Percentiles rank a stretch among this genome's conserved stretches.
phyloP scores from a whole-genome alignment of 306 rosid genomes.

The Rosa chinensis region DNA sequence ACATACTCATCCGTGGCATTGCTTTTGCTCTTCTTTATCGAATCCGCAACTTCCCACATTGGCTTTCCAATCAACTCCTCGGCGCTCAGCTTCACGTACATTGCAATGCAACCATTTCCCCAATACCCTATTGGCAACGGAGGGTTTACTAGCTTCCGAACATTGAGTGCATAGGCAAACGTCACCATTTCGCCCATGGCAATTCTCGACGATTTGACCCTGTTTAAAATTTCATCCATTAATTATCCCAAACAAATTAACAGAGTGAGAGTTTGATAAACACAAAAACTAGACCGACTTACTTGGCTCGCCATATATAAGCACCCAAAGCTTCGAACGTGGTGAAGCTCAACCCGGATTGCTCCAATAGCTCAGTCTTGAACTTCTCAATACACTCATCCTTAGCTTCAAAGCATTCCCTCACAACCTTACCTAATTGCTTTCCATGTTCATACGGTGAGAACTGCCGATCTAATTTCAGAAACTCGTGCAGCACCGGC shows the following conservation, averaged over 20 bases:
- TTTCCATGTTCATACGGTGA: conserved; percentile 44
- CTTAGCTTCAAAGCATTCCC: conserved; percentile 53
- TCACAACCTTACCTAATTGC: conserved; percentile 35
- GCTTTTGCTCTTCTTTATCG: conserved; percentile 70
- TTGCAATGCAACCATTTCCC: conserved; percentile 88
- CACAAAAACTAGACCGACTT: conserved; percentile 6
- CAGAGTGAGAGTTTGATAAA: neutral
- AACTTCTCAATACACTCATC: conserved; percentile 56
- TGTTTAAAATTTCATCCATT: conserved; percentile 7
- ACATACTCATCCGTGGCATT: conserved; percentile 66
- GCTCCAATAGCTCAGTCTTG: conserved; percentile 42
- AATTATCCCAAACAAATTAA: neutral
- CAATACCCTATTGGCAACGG: conserved; percentile 63
- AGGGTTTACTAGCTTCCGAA: conserved; percentile 56
- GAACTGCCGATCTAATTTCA: conserved; percentile 46
- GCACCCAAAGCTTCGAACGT: conserved; percentile 87
- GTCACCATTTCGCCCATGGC: conserved; percentile 52
- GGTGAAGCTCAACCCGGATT: conserved; percentile 61
- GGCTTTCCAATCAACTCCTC: conserved; percentile 52
- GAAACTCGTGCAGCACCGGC: conserved; percentile 39
- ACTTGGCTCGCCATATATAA: conserved; percentile 91
- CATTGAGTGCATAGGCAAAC: conserved; percentile 66
- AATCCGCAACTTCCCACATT: conserved; percentile 68
- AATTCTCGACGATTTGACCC: conserved; percentile 53
- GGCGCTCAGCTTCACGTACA: conserved; percentile 57